Evolutionary conservation across 106 monocot species (phyloP).

Genomic region (Iris macrosiphon): DNA sequence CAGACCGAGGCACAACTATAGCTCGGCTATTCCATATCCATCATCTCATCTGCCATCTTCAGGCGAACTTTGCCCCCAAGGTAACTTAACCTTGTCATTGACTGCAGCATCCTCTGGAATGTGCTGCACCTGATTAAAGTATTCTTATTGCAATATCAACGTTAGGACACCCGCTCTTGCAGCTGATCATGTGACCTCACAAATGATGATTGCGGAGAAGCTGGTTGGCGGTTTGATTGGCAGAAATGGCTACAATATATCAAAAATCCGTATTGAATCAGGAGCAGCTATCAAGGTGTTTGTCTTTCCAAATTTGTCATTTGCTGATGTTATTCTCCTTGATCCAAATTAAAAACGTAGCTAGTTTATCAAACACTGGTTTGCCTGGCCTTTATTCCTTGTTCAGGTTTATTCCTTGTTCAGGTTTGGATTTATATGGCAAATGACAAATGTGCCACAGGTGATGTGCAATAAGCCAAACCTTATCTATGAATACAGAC

Average conservation of each 20-base stretch:
- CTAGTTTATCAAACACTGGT: no score
- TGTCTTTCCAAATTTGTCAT: background rate
- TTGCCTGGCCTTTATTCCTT: no score
- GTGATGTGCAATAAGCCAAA: no score
- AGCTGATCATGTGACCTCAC: slow-evolving; percentile 9
- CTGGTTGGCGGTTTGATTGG: slow-evolving; percentile 14
- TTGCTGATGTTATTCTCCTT: no score
- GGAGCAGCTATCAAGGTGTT: slow-evolving; percentile 11
- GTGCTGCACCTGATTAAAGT: slow-evolving; percentile 5
- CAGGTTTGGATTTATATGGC: no score
- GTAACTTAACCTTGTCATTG: background rate
- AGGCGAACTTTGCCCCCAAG: background rate
- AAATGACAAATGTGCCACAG: no score
- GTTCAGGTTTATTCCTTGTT: no score
- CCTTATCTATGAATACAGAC: no score
- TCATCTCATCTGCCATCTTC: background rate
- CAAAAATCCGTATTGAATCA: slow-evolving; percentile 6
- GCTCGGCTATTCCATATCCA: background rate
- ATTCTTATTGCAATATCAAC: slow-evolving; percentile 5
- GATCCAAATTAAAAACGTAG: no score
- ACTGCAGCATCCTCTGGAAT: background rate
- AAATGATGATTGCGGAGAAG: slow-evolving; percentile 7
- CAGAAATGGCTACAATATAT: slow-evolving; percentile 11
- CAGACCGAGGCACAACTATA: background rate
- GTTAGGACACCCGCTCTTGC: slow-evolving; percentile 8